A percentile compares a stretch with the other conserved stretches of the same genome.
These are phyloP conservation scores for Spongiforma sp. DNA, from an alignment of 1,284 basidiomycete species.

Conservation along the genomic window DNA sequence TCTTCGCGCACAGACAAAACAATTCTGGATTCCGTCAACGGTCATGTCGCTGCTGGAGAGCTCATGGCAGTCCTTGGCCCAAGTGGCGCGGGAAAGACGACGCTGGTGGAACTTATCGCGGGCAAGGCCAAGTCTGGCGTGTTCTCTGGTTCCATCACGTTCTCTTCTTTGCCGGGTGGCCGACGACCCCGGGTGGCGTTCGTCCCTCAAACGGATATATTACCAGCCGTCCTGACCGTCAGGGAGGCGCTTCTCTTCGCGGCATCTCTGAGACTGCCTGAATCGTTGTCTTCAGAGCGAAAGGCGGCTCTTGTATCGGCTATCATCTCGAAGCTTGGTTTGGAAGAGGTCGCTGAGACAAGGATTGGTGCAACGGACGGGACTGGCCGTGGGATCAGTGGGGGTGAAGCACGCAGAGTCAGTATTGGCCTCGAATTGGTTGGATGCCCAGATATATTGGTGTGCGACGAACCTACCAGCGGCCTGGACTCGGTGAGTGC, in stretches of 20 bases:
- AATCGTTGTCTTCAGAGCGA: constrained; percentile 68
- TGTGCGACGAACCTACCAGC: constrained; percentile 86
- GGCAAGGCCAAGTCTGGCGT: constrained; percentile 76
- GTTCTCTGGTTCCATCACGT: constrained; percentile 68
- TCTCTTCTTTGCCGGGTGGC: constrained; percentile 44
- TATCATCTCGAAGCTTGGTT: constrained; percentile 78
- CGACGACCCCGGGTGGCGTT: constrained; percentile 69
- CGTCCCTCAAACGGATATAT: constrained; percentile 85
- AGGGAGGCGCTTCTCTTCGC: constrained; percentile 86
- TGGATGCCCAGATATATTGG: constrained; percentile 78
- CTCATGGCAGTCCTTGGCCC: constrained; percentile 91
- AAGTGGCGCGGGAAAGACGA: constrained; percentile 87
- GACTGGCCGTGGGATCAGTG: constrained; percentile 77
- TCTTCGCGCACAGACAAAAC: constrained; percentile 57
- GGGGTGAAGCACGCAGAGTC: constrained; percentile 85
- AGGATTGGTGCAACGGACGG: constrained; percentile 67
- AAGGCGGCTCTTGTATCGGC: constrained; percentile 73
- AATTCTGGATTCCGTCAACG: constrained; percentile 75
- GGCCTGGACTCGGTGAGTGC: constrained; percentile 89
- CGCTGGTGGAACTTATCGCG: constrained; percentile 84
- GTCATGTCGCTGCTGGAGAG: constrained; percentile 73
- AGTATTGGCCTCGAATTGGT: constrained; percentile 87
- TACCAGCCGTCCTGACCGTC: constrained; percentile 82
- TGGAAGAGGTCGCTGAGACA: constrained; percentile 70
- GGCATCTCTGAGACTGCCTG: constrained; percentile 82